phyloP scores from a whole-genome alignment of 2,329 filamentous ascomycete genomes.

The Clonostachys sp. region DNA sequence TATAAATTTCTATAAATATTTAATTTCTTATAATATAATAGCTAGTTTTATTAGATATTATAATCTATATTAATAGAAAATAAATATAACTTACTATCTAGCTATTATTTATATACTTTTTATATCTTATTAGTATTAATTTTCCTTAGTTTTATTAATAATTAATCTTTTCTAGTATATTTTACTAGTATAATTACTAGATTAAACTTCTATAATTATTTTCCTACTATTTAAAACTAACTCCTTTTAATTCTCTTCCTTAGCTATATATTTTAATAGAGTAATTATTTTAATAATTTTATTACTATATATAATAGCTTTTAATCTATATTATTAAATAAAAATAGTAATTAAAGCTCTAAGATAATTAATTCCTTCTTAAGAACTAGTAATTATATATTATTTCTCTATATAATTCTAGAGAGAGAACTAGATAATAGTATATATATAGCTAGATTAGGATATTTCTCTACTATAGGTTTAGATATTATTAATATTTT shows the following conservation, averaged over 20 bases:
- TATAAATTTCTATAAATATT: no score
- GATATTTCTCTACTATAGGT: not conserved
- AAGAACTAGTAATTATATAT: not conserved
- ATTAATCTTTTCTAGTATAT: not conserved
- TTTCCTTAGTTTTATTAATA: not conserved
- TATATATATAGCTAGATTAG: not conserved
- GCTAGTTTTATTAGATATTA: no score
- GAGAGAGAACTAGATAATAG: not conserved
- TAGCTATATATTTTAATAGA: conserved; percentile 1
- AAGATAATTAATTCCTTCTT: not conserved
- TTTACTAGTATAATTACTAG: conserved; percentile 1
- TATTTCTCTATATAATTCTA: not conserved
- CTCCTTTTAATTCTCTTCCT: not conserved
- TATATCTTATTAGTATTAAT: not conserved
- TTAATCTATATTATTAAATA: not conserved
- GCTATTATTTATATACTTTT: not conserved
- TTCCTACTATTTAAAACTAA: conserved; percentile 8
- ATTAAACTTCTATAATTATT: conserved; percentile 16
- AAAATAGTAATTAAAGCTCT: not conserved
- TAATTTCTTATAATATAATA: no score
- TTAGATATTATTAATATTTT: not conserved
- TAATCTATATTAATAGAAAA: no score
- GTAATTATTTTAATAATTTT: conserved; percentile 7
- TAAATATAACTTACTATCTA: not conserved
- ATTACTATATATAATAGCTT: not conserved